A percentile compares a stretch with the other conserved stretches of the same genome.
phyloP scores from a whole-genome alignment of 306 rosid genomes.

The Carpinus viminea region DNA sequence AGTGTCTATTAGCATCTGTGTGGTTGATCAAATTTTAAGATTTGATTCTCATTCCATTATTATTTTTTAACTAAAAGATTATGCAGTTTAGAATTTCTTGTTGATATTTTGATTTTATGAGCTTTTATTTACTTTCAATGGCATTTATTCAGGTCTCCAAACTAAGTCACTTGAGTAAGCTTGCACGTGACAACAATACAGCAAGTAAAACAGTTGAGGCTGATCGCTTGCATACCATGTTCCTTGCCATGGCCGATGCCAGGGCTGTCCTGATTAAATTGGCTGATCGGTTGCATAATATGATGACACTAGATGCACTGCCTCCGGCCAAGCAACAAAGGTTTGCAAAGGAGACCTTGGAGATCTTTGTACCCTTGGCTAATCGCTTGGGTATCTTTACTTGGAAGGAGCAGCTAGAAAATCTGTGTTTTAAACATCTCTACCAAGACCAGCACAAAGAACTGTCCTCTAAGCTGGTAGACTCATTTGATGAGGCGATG shows the following conservation, averaged over 20 bases:
- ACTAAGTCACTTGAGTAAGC: constrained; percentile 91
- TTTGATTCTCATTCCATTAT: not conserved
- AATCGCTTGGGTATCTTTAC: constrained; percentile 87
- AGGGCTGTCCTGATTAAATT: constrained; percentile 92
- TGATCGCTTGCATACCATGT: constrained; percentile 96
- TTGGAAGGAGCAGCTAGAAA: constrained; percentile 93
- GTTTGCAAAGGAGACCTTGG: constrained; percentile 97
- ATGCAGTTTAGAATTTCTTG: not conserved
- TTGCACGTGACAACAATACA: constrained; percentile 86
- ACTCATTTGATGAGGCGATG: constrained; percentile 77
- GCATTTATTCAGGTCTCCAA: constrained; percentile 70
- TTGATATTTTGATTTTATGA: constrained; percentile 5
- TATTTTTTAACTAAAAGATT: not conserved
- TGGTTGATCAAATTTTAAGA: not conserved
- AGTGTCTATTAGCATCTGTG: not conserved
- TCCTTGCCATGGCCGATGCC: constrained; percentile 98
- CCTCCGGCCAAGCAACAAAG: constrained; percentile 72
- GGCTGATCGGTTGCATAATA: constrained; percentile 94
- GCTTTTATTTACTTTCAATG: constrained; percentile 30
- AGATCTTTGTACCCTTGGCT: constrained; percentile 95
- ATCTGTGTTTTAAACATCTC: constrained; percentile 85
- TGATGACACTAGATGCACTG: constrained; percentile 86
- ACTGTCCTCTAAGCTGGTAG: constrained; percentile 74
- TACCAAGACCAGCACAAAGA: constrained; percentile 67
- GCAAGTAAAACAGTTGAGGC: constrained; percentile 84